Evolutionary conservation across 2,329 filamentous ascomycete genomes (phyloP), one percentile per base, ranked within the genome.

Genomic region (Hymenoscyphus occultus): DNA sequence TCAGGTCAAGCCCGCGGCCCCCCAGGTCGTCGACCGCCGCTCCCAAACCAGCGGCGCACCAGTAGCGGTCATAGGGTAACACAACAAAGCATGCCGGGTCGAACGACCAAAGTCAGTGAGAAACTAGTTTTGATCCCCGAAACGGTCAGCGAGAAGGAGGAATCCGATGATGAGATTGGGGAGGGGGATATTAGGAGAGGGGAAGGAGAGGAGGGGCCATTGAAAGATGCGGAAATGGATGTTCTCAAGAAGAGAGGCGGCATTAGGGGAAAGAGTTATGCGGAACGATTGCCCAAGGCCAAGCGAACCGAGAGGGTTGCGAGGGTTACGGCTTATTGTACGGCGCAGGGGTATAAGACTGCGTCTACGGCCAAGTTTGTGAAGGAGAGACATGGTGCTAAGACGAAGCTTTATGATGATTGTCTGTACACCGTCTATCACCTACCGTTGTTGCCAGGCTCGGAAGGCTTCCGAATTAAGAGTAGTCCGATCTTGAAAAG

Each of bases 351-450:
- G 7, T 98, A 93, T 80, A 96, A 94, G 79, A 87, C 96, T 79
- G 90, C 90, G 72, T 86, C 89, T 32, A 92, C 93, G n/a, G 92
- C 93, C 14, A 87, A 91, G 40, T 99, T 99, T 75, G 82, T 97
- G 67, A 90, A 91, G 71, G 91, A 91, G 69, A 90, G 89, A 73
- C 95, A 99, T 78, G 89, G 90, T 39, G 94, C 93, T 0, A 90
- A 93, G 78, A 96, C 94, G 14, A 99, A 99, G 78, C 83, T 98
- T 5, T 99, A 99, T 78, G 95, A 99, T 77, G 95, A 99, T 77
- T 99, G 95, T 75, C 81, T 99, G 31, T 99, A 99, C 76, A 92
- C 90, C 32, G 94, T 97, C 59, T 99, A 99, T 77, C 93, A 97
- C 75, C 80, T 97, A 39, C 95, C 95, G 5, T 80, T 99, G 16